Conservation (phyloP, 2,329 filamentous ascomycete species). For the Aureobasidium sp. region DNA sequence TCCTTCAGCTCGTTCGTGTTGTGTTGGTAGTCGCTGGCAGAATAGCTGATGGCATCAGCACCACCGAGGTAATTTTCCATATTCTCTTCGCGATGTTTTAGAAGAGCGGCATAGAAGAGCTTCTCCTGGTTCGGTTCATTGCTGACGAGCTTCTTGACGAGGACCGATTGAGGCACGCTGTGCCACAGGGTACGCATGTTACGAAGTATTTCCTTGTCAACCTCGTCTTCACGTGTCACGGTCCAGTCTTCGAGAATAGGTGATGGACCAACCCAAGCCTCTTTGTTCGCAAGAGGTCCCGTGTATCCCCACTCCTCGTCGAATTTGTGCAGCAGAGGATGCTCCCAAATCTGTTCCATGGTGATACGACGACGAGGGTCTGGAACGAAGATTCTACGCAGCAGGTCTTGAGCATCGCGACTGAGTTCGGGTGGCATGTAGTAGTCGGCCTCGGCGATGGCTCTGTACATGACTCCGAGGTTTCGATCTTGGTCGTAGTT, state of each 20-base stretch:
- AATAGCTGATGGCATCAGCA: constrained; percentile 61
- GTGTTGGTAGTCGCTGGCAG: constrained; percentile 86
- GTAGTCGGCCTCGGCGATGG: constrained; percentile 44
- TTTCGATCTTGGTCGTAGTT: constrained; percentile 54
- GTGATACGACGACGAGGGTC: constrained; percentile 72
- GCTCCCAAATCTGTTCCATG: constrained; percentile 74
- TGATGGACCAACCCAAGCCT: constrained; percentile 43
- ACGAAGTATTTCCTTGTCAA: constrained; percentile 73
- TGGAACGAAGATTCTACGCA: constrained; percentile 68
- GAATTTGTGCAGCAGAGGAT: constrained; percentile 80
- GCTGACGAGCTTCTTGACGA: constrained; percentile 58
- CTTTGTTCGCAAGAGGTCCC: constrained; percentile 43
- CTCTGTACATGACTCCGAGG: constrained; percentile 54
- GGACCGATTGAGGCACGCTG: constrained; percentile 62
- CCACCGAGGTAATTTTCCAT: constrained; percentile 76
- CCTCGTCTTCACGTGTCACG: constrained; percentile 53
- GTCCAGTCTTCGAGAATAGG: constrained; percentile 56
- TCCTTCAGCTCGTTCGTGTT: constrained; percentile 35
- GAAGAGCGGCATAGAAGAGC: constrained; percentile 79
- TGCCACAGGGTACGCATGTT: constrained; percentile 91
- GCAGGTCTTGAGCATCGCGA: constrained; percentile 65
- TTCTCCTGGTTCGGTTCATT: constrained; percentile 73
- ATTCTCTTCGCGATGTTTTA: constrained; percentile 74
- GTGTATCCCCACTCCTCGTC: constrained; percentile 60
- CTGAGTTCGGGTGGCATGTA: constrained; percentile 46